Evolutionary conservation across 257 asterid species (phyloP), one percentile per base, ranked within the genome.

Genomic region (Solanum sitiens): DNA sequence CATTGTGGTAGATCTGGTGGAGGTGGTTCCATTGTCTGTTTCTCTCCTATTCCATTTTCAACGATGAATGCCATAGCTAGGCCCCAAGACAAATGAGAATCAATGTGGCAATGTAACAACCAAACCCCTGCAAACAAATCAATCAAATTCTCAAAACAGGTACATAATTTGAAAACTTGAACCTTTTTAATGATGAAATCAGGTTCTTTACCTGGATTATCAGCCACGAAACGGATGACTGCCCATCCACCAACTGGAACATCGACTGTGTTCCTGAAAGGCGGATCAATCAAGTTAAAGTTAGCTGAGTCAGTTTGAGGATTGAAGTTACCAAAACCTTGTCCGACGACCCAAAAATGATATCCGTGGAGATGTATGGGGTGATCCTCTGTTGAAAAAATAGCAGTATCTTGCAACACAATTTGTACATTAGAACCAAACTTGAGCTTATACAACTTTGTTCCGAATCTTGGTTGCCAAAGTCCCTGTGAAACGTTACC

Each of bases 241-340:
- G 93, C 94, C 97, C 97, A 94, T 16, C 97, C 97, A 6, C 96
- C 98, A 20, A 89, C 92, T 6, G 96, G 96, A 9, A 94, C 98
- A 53, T 91, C 93, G 21, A 94, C 89, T 15, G 98, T 94, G 72
- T 94, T 94, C 59, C 96, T 82, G n/a, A 86, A 87, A 5, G 95
- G 96, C 1, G 98, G 98, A 87, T 94, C 98, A 4, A 87, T 83
- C 6, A 94, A 91, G 74, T 94, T 93, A 87, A 94, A 94, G 15
- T 68, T 93, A 2, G 91, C 83, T 15, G 94, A 39, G 30, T 94
- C 98, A 4, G 70, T 84, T 4, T n/a, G 82, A 11, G 95, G 89
- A 85, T 94, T 89, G 82, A 86, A 94, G 90, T 94, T 94, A 3
- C 98, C 96, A 27, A 89, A 92, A 11, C 96, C 96, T 70, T 90